Evolutionary conservation across 2,329 filamentous ascomycete species (phyloP).

Genomic region (Fusarium sp.): DNA sequence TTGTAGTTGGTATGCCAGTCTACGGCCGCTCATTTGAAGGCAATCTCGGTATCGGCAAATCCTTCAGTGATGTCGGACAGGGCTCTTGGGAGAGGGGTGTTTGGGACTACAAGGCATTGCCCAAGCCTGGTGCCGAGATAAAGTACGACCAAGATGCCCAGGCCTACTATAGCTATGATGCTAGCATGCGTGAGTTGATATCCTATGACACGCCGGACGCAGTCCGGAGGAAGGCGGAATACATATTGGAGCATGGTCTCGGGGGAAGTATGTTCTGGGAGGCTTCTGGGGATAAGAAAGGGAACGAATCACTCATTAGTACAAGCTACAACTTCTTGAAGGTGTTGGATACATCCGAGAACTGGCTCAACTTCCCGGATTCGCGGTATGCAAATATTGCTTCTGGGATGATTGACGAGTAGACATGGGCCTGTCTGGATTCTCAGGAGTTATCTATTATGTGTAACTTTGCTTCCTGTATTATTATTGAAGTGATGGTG

Average conservation of each 20-base stretch:
- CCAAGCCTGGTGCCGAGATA: constrained; percentile 25
- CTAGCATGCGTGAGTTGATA: constrained; percentile 23
- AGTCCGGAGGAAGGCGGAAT: constrained; percentile 24
- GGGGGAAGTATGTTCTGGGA: constrained; percentile 40
- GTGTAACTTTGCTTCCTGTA: neutral
- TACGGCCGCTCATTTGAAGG: constrained; percentile 35
- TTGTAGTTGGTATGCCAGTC: constrained; percentile 34
- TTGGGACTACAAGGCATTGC: constrained; percentile 36
- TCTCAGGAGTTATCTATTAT: neutral
- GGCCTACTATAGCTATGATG: constrained; percentile 37
- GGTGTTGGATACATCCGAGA: constrained; percentile 18
- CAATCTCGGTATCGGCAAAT: constrained; percentile 24
- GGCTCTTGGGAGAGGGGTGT: constrained; percentile 31
- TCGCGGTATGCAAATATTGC: constrained; percentile 67
- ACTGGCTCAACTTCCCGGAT: constrained; percentile 37
- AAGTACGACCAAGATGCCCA: constrained; percentile 22
- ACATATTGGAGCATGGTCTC: constrained; percentile 20
- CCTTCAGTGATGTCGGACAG: constrained; percentile 22
- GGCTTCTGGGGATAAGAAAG: constrained; percentile 29
- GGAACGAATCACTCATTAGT: constrained; percentile 25
- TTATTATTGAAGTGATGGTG: neutral
- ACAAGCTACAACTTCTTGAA: constrained; percentile 21
- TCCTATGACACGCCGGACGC: constrained; percentile 26
- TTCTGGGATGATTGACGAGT: constrained; percentile 13
- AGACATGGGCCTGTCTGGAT: neutral